Percentiles rank a stretch among this genome's conserved stretches.
phyloP scores from a whole-genome alignment of 2,329 filamentous ascomycete species.

The Calonectria leucothoes region DNA sequence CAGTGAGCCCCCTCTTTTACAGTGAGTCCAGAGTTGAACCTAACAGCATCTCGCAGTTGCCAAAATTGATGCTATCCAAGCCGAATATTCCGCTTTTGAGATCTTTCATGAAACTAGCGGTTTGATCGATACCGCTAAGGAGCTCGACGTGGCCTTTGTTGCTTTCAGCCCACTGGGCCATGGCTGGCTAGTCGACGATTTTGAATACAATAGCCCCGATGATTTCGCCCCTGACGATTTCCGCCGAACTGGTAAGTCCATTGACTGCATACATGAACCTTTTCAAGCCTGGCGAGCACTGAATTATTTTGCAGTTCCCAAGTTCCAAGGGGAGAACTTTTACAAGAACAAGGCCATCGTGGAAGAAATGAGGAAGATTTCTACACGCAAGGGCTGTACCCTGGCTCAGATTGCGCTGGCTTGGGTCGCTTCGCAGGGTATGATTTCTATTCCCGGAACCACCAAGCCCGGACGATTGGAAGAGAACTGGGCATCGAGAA shows the following conservation, averaged over 20 bases:
- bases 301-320: conserved; percentile 34
- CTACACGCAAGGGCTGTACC: conserved; percentile 43
- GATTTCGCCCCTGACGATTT: conserved; percentile 58
- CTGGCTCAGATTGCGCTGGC: conserved; percentile 52
- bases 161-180: conserved; percentile 60
- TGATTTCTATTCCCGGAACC: conserved; percentile 60
- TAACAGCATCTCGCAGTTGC: conserved; percentile 47
- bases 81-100: conserved; percentile 59
- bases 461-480: conserved; percentile 53
- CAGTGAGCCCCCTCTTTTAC: conserved; percentile 42
- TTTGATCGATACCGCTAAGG: conserved; percentile 54
- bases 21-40: rapidly evolving
- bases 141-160: conserved; percentile 55
- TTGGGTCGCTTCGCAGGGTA: conserved; percentile 53
- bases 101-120: conserved; percentile 53
- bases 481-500: conserved; percentile 52
- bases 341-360: conserved; percentile 56
- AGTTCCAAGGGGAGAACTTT: conserved; percentile 57
- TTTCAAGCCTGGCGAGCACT: neutral
- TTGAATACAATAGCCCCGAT: conserved; percentile 54
- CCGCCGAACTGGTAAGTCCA: conserved; percentile 48
- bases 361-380: conserved; percentile 54
- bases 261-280: neutral
- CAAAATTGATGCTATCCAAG: conserved; percentile 59
- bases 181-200: conserved; percentile 59